Percentiles rank a stretch among this genome's conserved stretches.
Conservation (phyloP, 2,329 filamentous ascomycete species). For the Coleophoma cylindrospora region DNA sequence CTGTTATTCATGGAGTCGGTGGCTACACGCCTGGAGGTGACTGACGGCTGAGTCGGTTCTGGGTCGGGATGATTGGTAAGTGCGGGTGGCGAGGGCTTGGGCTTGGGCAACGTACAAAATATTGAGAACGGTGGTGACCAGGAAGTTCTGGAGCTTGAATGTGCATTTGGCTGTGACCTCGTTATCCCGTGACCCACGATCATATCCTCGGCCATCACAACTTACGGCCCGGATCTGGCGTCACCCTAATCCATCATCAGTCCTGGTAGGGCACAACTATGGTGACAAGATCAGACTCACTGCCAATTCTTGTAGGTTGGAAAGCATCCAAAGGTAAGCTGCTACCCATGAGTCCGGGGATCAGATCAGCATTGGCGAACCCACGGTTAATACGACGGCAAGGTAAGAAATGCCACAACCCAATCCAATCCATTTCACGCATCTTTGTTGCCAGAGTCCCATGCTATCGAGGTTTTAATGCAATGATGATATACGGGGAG, state of each 20-base stretch:
- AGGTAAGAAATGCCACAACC: constrained; percentile 23
- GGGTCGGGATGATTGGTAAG: not conserved
- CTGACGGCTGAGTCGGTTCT: not conserved
- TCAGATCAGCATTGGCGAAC: constrained; percentile 7
- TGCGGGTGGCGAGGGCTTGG: not conserved
- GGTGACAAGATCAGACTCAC: not conserved
- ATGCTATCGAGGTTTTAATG: constrained; percentile 21
- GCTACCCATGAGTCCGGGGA: constrained; percentile 12
- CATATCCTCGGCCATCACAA: not conserved
- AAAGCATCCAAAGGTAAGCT: not conserved
- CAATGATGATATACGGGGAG: not conserved
- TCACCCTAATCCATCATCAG: not conserved
- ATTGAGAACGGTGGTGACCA: not conserved
- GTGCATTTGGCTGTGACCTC: not conserved
- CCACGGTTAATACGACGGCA: constrained; percentile 27
- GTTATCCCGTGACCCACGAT: too few species aligned
- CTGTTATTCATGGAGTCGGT: constrained; percentile 19
- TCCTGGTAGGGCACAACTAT: not conserved
- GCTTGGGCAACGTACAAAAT: not conserved
- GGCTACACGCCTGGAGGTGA: not conserved
- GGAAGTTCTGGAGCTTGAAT: not conserved
- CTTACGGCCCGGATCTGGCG: not conserved
- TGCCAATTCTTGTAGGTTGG: not conserved
- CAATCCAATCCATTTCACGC: constrained; percentile 24
- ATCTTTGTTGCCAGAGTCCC: constrained; percentile 21